Conservation (phyloP, 192 early-diverging fungal genomes). For the Backusella sp. region DNA sequence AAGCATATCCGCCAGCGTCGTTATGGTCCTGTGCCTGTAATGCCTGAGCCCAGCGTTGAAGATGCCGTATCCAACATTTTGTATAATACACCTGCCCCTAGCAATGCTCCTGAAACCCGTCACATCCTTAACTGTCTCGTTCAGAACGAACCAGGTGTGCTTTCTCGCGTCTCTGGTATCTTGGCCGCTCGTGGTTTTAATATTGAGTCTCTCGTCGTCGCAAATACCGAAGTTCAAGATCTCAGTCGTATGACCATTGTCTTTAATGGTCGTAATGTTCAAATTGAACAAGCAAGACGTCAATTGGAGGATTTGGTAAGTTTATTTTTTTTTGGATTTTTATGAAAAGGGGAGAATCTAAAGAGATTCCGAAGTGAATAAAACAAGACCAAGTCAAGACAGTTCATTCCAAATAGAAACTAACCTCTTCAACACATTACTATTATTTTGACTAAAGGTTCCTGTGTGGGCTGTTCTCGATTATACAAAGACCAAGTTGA, state of each 20-base stretch:
- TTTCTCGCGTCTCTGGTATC: conserved; percentile 80
- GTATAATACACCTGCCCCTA: conserved; percentile 82
- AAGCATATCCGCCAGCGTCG: conserved; percentile 33
- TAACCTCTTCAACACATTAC: not conserved
- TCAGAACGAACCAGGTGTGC: conserved; percentile 86
- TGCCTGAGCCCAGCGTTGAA: conserved; percentile 72
- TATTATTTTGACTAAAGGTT: conserved; percentile 34
- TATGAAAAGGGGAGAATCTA: not conserved
- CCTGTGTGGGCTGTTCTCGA: conserved; percentile 98
- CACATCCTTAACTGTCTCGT: conserved; percentile 97
- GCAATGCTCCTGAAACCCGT: conserved; percentile 56
- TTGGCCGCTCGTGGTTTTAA: conserved; percentile 95
- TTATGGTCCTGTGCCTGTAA: conserved; percentile 24
- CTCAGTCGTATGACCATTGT: conserved; percentile 95
- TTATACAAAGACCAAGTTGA: conserved; percentile 84
- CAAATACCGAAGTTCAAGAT: conserved; percentile 92
- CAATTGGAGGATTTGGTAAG: conserved; percentile 94
- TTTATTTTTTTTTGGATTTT: not conserved
- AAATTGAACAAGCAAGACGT: conserved; percentile 89
- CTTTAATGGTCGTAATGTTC: conserved; percentile 77
- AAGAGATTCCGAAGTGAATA: not conserved
- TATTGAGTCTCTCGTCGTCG: conserved; percentile 96
- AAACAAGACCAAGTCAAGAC: not conserved
- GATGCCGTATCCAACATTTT: conserved; percentile 97
- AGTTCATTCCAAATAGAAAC: not conserved